A percentile compares a stretch with the other conserved stretches of the same genome.
Evolutionary conservation across 192 early-diverging fungal genomes (phyloP).

Genomic region (Backusella westeae): DNA sequence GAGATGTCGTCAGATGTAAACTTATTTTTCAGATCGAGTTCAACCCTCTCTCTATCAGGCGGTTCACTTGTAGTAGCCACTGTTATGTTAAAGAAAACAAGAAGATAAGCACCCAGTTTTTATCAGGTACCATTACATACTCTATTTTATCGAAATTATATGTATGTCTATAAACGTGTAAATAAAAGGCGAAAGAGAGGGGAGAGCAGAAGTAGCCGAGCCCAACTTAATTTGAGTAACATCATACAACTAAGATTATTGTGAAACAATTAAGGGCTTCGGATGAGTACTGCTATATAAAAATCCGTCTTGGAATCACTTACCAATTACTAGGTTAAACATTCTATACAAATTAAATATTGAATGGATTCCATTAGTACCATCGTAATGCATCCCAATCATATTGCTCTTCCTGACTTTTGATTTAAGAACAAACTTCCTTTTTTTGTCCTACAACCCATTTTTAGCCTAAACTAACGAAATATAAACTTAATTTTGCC

Average conservation of each 20-base stretch:
- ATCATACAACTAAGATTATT: neutral
- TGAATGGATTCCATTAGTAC: neutral
- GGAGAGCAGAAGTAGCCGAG: neutral
- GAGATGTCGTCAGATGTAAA: neutral
- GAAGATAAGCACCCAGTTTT: neutral
- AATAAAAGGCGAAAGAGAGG: neutral
- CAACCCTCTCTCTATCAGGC: neutral
- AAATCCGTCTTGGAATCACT: neutral
- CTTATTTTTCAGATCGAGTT: neutral
- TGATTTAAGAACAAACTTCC: too few species aligned
- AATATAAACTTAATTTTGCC: too few species aligned
- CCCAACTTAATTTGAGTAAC: neutral
- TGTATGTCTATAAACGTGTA: neutral
- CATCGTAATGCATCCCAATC: neutral
- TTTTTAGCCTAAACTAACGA: too few species aligned
- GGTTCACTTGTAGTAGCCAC: neutral
- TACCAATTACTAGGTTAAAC: neutral
- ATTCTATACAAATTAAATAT: neutral
- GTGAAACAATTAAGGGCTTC: neutral
- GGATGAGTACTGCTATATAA: neutral
- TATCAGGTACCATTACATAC: neutral
- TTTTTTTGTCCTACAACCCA: too few species aligned
- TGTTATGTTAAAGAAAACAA: neutral
- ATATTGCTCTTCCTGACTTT: too few species aligned
- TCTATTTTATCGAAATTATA: neutral